phyloP scores from a whole-genome alignment of 31 red algal species.

The Bonnemaisonia californica region DNA sequence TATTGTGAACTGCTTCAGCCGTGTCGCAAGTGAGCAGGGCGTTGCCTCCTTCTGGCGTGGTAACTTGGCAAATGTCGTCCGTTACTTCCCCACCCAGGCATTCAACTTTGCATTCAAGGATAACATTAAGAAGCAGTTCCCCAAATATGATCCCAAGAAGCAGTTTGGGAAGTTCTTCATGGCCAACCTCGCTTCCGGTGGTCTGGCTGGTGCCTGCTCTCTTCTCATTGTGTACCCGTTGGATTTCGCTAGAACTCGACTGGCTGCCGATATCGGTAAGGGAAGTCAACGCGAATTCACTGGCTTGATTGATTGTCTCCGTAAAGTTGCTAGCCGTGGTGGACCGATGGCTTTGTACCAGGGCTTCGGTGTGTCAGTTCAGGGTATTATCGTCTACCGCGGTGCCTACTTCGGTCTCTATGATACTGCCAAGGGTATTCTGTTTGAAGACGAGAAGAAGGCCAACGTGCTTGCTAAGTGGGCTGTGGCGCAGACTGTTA shows the following conservation, averaged over 20 bases:
- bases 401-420: slow-evolving; percentile 99
- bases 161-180: slow-evolving; percentile 94
- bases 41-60: slow-evolving; percentile 98
- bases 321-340: slow-evolving; percentile 80
- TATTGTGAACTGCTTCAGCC: slow-evolving; percentile 92
- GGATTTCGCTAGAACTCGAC: slow-evolving; percentile 98
- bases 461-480: slow-evolving; percentile 88
- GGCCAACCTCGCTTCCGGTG: slow-evolving; percentile 96
- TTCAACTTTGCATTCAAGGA: slow-evolving; percentile 99
- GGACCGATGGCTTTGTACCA: slow-evolving; percentile 91
- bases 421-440: slow-evolving; percentile 96
- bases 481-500: slow-evolving; percentile 92
- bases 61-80: slow-evolving; percentile 97
- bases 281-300: slow-evolving; percentile 83
- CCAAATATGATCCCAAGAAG: slow-evolving; percentile 90
- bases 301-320: slow-evolving; percentile 92
- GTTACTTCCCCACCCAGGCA: slow-evolving; percentile 99
- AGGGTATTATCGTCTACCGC: slow-evolving; percentile 99
- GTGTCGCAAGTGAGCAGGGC: slow-evolving; percentile 95
- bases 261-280: slow-evolving; percentile 98
- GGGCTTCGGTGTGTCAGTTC: slow-evolving; percentile 97
- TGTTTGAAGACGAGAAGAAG: slow-evolving; percentile 89
- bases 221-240: slow-evolving; percentile 99
- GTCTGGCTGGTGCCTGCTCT: slow-evolving; percentile 95
- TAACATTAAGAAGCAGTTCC: slow-evolving; percentile 97